Base-by-base conservation (phyloP, 2,329 filamentous ascomycete genomes). In the Microsporum audouinii region DNA sequence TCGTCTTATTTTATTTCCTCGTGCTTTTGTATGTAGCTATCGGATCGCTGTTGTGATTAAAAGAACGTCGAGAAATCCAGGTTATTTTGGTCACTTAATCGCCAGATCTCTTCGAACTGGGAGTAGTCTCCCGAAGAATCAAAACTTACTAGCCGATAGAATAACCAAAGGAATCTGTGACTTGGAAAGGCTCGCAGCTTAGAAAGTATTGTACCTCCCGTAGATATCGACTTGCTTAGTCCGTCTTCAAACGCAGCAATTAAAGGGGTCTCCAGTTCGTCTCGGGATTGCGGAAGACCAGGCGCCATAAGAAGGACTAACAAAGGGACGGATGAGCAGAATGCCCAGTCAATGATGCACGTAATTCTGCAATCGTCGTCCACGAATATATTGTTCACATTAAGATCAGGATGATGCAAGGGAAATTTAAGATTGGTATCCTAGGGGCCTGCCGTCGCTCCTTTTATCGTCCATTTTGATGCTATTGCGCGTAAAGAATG, bases 341-440 rank as follows among this genome's bases (percentile, higher is more conserved):
- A 68, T 27, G 62, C 64, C 68, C 66, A 69, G 60, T 72, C 69
- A 53, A 73, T 72, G 2, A 73, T 62, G 33, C 63, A 66, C 10
- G 67, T 71, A 57, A 73, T 67, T 38, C 71, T 69, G 60, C 63
- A 71, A 38, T 72, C 62, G 23, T 71, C 59, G 53, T 73, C 68
- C 29, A 73, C 68, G 45, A 67, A 72, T 41, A 72, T 71, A 60
- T 78, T 77, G 60, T 73, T 73, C 57, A 68, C 65, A 53, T 76
- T 73, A 14, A 77, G 62, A 63, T 78, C 75, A 31, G 72, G 61
- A 47, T 71, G 67, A 17, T 60, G 66, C 4, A 70, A 59, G 2
- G 65, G 62, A 55, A 68, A 66, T 10, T 61, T 51, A 31, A 23
- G 58, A 31, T 62, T 34, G n/a, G 60, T 57, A 34, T 63, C 59